Base-by-base conservation (phyloP, 257 asterid genomes). In the Solanum lycopersicoides region DNA sequence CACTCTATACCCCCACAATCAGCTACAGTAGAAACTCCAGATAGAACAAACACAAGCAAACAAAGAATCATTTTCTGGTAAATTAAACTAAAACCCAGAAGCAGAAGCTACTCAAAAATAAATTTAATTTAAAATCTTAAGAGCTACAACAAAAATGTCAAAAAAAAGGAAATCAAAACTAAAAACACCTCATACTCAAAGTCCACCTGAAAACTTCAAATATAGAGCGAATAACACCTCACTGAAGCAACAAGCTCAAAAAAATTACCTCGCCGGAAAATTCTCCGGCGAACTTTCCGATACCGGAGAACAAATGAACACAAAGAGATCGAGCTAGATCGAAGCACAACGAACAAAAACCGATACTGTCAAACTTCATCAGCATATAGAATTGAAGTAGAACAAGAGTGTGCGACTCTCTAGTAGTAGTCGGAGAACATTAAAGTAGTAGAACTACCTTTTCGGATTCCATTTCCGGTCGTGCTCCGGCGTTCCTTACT, bases 401-500 rank as follows among this genome's bases (percentile, higher is more conserved):
- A 74, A 23, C 75, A 47, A n/a, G 86, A 56, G 50, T 66, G 72
- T 59, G 12, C 11, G 72, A 66, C 39, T 8, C 15, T 79, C 11
- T 21, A 74, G 65, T 8, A 14, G 8, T 76, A 14, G 11, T 25
- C 60, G 68, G 42, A 82, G 66, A 39, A 68, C 35, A 82, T 42
- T 12, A 3, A 6, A 12, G 72, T n/a, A 59, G 9, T 9, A 72
- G 25, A 9, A 18, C 25, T 87, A 94, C 98, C 98, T 92, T 93
- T 88, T 92, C 96, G 76, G 95, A 82, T 84, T 93, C 96, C 95
- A 91, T 93, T 74, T 87, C 92, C 44, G 93, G 86, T 32, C 92
- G 90, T 9, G 90, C 71, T 86, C 87, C 85, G 87, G 93, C 41
- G 56, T 86, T 92, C 87, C 89, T 93, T 86, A 89, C 87, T 87